Conservation (phyloP, 257 asterid species). For the Buddleja alternifolia region DNA sequence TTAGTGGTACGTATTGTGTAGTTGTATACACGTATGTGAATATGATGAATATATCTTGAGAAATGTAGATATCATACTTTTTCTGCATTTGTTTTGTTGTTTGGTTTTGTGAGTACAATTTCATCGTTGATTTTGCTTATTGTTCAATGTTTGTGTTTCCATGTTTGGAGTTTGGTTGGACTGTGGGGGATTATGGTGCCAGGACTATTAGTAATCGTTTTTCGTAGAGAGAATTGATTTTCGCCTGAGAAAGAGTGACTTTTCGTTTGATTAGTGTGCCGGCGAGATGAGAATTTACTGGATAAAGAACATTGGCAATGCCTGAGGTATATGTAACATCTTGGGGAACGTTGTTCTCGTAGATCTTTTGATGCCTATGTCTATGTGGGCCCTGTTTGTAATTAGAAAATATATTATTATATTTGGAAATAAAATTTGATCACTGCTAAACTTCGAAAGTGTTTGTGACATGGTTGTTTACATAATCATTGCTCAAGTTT, state of each 20-base stretch:
- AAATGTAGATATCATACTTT: background rate
- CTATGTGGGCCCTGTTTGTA: background rate
- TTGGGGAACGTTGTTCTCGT: conserved; percentile 21
- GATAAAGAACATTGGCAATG: background rate
- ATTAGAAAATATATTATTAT: background rate
- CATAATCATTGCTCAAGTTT: background rate
- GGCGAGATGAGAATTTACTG: background rate
- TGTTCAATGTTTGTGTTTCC: background rate
- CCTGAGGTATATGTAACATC: background rate
- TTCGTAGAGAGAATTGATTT: background rate
- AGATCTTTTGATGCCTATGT: background rate
- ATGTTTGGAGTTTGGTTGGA: conserved; percentile 5
- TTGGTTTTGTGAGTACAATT: background rate
- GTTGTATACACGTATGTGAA: background rate
- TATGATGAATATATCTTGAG: background rate
- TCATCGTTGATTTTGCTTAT: background rate
- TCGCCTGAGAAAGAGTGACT: background rate
- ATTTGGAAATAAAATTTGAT: background rate
- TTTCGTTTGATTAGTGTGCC: background rate
- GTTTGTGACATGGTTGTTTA: background rate
- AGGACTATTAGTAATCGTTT: background rate
- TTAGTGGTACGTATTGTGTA: conserved; percentile 66
- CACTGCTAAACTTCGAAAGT: background rate
- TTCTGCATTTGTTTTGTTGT: background rate
- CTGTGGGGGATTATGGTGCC: background rate